Evolutionary conservation across 208 protist species (phyloP), one percentile per base, ranked within the genome.

Genomic region (Acanthamoeba royreba): DNA sequence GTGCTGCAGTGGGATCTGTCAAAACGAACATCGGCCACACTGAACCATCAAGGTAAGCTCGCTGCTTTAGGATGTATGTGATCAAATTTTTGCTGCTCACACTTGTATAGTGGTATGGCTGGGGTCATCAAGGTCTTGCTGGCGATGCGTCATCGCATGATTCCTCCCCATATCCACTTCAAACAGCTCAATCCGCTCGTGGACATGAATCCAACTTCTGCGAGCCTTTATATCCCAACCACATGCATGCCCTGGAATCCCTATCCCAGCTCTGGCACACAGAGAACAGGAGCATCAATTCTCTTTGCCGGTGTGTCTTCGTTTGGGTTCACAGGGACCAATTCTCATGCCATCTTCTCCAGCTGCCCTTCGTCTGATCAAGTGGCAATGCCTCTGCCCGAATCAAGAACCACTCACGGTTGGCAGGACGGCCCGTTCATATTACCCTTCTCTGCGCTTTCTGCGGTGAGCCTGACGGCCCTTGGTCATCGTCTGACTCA

Each of bases 11-110:
- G 17, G 95, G 94, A 11, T 94, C 93, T 19, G 43, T 97, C 19
- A 97, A 97, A 93, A 81, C 94, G 7, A 94, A 96, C 83, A 96
- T 97, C 31, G 96, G 96, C n/a, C 96, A 97, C 46, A 3, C 38
- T 25, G 96, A 97, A 72, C 46, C 31, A 89, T 42, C 83, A 89
- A 49, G 79, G 47, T 4, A 5, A 0, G n/a, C 22, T 7, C 17
- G 28, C 8, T 85, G 35, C 7, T 46, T 85, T 53, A 25, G 55
- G 13, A 87, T 40, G 0, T 35, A n/a, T n/a, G n/a, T n/a, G n/a
- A n/a, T 52, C 35, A 88, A 28, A 40, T 40, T 88, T 53, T 40
- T 42, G 35, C 28, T 4, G 3, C n/a, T 40, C 7, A 33, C 66
- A 79, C 22, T 9, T 2, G 35, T 15, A 42, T n/a, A 69, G 95